Evolutionary conservation across 2,329 filamentous ascomycete species (phyloP).

Genomic region (Aureobasidium lini): DNA sequence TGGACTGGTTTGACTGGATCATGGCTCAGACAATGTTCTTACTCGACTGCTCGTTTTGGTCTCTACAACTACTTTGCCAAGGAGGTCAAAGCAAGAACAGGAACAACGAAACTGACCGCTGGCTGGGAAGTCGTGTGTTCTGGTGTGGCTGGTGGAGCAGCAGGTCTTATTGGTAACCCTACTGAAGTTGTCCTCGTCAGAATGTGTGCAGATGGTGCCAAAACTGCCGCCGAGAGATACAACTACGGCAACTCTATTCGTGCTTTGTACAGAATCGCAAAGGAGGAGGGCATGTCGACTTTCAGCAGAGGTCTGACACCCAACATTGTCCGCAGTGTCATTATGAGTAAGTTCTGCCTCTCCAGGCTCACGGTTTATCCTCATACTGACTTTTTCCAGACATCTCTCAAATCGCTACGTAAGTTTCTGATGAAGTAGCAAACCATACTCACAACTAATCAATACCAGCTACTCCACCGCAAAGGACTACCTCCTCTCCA

Average conservation of each 20-base stretch:
- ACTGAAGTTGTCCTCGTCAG: slow-evolving; percentile 9
- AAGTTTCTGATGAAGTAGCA: not conserved
- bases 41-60: slow-evolving; percentile 11
- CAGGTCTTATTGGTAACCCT: slow-evolving; percentile 9
- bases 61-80: slow-evolving; percentile 13
- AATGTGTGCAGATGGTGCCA: slow-evolving; percentile 12
- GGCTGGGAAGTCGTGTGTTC: slow-evolving; percentile 12
- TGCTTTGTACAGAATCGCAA: slow-evolving; percentile 7
- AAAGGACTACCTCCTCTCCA: slow-evolving; percentile 6
- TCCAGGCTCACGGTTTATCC: not conserved
- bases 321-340: slow-evolving; percentile 12
- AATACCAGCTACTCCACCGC: slow-evolving; percentile 4
- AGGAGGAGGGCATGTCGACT: slow-evolving; percentile 10
- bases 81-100: slow-evolving; percentile 4
- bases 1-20: slow-evolving; percentile 12
- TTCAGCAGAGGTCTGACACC: slow-evolving; percentile 10
- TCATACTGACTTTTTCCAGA: not conserved
- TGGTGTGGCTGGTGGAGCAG: slow-evolving; percentile 6
- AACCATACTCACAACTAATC: not conserved
- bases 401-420: slow-evolving; percentile 13
- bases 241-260: slow-evolving; percentile 10
- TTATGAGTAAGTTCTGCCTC: slow-evolving; percentile 1
- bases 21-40: slow-evolving; percentile 10
- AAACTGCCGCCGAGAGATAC: not conserved
- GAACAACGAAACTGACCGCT: slow-evolving; percentile 2